These are phyloP conservation scores for Podila epicladia DNA, from an alignment of 192 early-diverging fungal species.

Conservation along the genomic window DNA sequence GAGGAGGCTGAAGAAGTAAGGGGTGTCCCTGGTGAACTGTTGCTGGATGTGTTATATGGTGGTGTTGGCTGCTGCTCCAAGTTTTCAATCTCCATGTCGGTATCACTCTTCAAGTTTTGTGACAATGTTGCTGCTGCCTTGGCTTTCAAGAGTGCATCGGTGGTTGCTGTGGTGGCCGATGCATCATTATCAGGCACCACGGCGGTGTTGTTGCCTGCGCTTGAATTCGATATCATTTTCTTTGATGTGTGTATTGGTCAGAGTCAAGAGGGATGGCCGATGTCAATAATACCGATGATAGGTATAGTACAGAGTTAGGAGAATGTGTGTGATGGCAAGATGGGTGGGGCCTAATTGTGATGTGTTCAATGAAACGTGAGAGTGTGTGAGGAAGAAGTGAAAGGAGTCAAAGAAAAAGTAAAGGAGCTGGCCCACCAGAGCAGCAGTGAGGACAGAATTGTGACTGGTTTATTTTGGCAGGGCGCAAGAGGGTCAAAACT, in stretches of 20 bases:
- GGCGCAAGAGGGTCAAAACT: neutral
- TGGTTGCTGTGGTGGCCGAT: neutral
- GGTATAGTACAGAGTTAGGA: neutral
- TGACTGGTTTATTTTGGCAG: too few species aligned
- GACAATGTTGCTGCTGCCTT: too few species aligned
- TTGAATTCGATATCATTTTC: conserved; percentile 2
- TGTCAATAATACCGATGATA: too few species aligned
- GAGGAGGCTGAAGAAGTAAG: neutral
- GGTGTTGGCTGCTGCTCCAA: neutral
- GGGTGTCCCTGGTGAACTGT: too few species aligned
- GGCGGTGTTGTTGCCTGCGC: neutral
- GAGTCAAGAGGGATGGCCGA: neutral
- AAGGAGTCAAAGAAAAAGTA: neutral
- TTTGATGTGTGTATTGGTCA: neutral
- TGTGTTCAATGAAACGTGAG: neutral
- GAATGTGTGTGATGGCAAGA: neutral
- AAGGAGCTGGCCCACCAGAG: neutral
- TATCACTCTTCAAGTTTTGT: neutral
- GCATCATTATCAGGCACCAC: conserved; percentile 4
- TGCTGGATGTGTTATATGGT: too few species aligned
- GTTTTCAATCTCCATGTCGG: neutral
- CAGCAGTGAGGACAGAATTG: too few species aligned
- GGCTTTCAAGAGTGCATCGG: neutral
- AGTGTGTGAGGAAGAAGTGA: neutral
- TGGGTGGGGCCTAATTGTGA: neutral